These are phyloP conservation scores for Fusarium sp. DNA, from an alignment of 2,329 filamentous ascomycete species.

Conservation along the genomic window DNA sequence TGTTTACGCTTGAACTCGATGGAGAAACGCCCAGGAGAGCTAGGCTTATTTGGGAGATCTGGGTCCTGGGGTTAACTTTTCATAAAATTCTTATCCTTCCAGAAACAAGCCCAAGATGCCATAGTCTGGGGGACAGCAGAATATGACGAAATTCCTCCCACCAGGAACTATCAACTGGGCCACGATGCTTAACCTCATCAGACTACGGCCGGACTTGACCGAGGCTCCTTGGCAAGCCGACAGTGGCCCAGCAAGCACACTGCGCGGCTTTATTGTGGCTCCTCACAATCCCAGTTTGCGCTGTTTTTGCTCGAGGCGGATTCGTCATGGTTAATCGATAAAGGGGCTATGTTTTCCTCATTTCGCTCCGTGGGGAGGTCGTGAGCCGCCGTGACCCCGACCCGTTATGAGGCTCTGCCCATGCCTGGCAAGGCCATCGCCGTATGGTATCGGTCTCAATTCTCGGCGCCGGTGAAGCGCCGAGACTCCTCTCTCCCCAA, in stretches of 20 bases:
- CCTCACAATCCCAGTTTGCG: conserved; percentile 35
- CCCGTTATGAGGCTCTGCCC: conserved; percentile 34
- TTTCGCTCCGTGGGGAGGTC: conserved; percentile 32
- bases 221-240: conserved; percentile 42
- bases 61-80: conserved; percentile 22
- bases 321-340: conserved; percentile 33
- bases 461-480: conserved; percentile 47
- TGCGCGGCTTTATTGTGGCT: conserved; percentile 40
- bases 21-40: conserved; percentile 29
- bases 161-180: conserved; percentile 24
- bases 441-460: conserved; percentile 38
- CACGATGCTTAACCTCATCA: conserved; percentile 38
- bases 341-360: conserved; percentile 40
- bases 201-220: conserved; percentile 46
- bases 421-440: conserved; percentile 22
- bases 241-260: conserved; percentile 42
- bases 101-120: conserved; percentile 43
- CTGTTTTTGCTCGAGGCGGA: conserved; percentile 37
- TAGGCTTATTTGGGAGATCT: conserved; percentile 26
- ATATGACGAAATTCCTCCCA: conserved; percentile 39
- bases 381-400: conserved; percentile 1
- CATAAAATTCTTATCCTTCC: conserved; percentile 46
- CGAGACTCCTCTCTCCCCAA: conserved; percentile 31
- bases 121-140: conserved; percentile 35
- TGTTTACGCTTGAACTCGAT: conserved; percentile 29